These are phyloP conservation scores for Pseudomonodictys pantanalensis DNA, from an alignment of 495 filamentous ascomycete genomes.

Conservation along the genomic window DNA sequence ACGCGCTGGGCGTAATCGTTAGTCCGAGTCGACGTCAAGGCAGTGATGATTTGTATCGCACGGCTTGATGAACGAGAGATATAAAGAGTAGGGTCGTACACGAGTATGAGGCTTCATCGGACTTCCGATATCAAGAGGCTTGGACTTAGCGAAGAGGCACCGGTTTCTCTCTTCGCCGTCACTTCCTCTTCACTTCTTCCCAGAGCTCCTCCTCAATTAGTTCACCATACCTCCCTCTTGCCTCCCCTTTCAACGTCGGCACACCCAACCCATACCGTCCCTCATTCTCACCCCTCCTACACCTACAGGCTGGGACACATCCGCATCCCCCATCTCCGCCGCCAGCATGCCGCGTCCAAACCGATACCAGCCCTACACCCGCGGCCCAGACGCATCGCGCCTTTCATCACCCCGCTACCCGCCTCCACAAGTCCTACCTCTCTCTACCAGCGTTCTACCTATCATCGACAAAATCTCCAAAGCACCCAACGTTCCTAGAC, in stretches of 20 bases:
- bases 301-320: not conserved
- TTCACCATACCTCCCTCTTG: not conserved
- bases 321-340: not conserved
- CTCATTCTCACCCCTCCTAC: not conserved
- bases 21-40: too few species aligned
- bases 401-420: not conserved
- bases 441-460: not conserved
- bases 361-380: constrained; percentile 24
- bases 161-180: too few species aligned
- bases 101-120: too few species aligned
- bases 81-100: too few species aligned
- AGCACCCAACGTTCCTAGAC: not conserved
- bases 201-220: too few species aligned
- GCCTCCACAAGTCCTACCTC: not conserved
- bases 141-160: too few species aligned
- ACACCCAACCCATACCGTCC: not conserved
- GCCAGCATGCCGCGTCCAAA: constrained; percentile 20
- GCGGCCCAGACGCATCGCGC: not conserved
- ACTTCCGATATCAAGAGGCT: too few species aligned
- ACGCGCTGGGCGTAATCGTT: too few species aligned
- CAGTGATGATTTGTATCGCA: too few species aligned
- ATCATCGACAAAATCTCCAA: not conserved
- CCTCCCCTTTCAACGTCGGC: not conserved
- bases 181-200: too few species aligned
- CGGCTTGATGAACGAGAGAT: too few species aligned